Base-by-base conservation (phyloP, 176 grass and related monocot species). In the Aegilops bicornis region DNA sequence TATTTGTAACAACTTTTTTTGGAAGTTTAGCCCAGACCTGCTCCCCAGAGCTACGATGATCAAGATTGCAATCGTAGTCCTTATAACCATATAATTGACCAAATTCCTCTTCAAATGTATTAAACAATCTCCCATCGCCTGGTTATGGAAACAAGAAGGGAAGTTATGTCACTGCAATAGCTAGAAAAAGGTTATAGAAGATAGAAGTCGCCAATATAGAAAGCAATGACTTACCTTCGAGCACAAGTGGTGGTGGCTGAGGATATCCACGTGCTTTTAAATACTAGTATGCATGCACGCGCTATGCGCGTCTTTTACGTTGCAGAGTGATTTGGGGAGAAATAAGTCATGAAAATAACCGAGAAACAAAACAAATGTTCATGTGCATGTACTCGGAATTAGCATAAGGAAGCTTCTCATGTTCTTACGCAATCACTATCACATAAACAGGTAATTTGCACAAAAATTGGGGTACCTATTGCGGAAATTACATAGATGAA, bases 211-310 rank as follows among this genome's bases (percentile, higher is more conserved):
- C 23, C 25, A 72, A 71, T 80, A 80, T 14, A 20, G 45, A 73
- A 37, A 73, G 25, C 66, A 87, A 48, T 2, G 5, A 39, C 77
- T 62, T 80, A 86, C 66, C 1, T 45, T 80, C 77, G 1, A 86
- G 66, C 50, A 80, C 66, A 73, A 86, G 85, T 14, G 85, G 85
- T 48, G 85, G 85, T 32, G 85, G 85, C 36, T 72, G 35, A 22
- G 85, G 85, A 73, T 86, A 73, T 29, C 27, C 77, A 47, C 3
- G 0, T 5, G 8, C 14, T 47, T 52, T 52, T 52, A 52, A 52
- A 52, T 52, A n/a, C n/a, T n/a, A n/a, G n/a, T n/a, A n/a, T n/a
- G n/a, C n/a, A n/a, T n/a, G n/a, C n/a, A n/a, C n/a, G n/a, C n/a
- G n/a, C n/a, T n/a, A n/a, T n/a, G n/a, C n/a, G n/a, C n/a, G n/a